Conservation (phyloP, 1,284 basidiomycete genomes). For the Ceratobasidium theobromae region DNA sequence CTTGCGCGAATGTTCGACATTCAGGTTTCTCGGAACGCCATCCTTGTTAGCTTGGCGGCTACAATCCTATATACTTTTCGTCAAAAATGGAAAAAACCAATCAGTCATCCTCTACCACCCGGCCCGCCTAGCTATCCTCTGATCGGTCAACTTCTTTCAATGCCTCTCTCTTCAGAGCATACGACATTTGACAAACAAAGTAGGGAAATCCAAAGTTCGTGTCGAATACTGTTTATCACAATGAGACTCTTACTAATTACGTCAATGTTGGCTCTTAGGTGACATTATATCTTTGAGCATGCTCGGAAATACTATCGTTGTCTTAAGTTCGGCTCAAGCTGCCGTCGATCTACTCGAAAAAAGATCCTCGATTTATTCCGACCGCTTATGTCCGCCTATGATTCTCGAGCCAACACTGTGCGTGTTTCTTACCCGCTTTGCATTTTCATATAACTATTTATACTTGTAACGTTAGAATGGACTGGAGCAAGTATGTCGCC, state of each 20-base stretch:
- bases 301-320: slow-evolving; percentile 28
- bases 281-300: slow-evolving; percentile 13
- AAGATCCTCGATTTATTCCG: slow-evolving; percentile 32
- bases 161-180: slow-evolving; percentile 20
- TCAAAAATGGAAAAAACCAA: neutral
- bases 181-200: slow-evolving; percentile 15
- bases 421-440: neutral
- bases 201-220: slow-evolving; percentile 4
- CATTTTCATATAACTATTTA: neutral
- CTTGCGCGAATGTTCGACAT: no score
- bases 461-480: neutral
- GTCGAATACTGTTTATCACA: neutral
- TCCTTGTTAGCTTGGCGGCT: neutral
- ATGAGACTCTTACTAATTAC: neutral
- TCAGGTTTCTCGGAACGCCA: neutral
- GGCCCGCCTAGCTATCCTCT: slow-evolving; percentile 20
- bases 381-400: slow-evolving; percentile 30
- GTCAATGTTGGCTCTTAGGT: neutral
- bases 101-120: neutral
- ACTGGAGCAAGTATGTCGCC: slow-evolving; percentile 14
- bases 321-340: slow-evolving; percentile 33
- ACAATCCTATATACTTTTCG: neutral
- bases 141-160: slow-evolving; percentile 8
- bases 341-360: slow-evolving; percentile 35
- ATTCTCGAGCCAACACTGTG: neutral